Percentiles rank a stretch among this genome's conserved stretches.
phyloP scores from a whole-genome alignment of 176 grass and related monocot genomes.

The Cymbopogon citratus region DNA sequence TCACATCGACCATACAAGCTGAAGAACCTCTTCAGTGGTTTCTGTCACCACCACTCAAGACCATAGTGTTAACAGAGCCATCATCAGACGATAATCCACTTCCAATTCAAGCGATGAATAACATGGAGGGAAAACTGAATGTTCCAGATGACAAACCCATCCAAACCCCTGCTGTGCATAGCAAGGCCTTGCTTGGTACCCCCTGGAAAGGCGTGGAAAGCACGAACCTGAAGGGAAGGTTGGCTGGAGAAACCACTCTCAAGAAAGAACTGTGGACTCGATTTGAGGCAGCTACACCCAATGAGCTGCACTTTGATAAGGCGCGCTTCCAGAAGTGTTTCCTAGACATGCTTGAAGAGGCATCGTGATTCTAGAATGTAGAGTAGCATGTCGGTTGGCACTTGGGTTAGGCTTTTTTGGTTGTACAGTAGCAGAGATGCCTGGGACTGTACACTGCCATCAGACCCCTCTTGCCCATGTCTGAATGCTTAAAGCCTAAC shows the following conservation, averaged over 20 bases:
- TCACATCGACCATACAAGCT: constrained; percentile 18
- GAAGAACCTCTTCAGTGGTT: constrained; percentile 80
- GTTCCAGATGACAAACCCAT: constrained; percentile 39
- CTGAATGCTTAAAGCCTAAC: neutral
- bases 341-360: constrained; percentile 84
- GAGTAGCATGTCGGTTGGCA: neutral
- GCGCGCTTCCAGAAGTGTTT: constrained; percentile 65
- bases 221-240: constrained; percentile 58
- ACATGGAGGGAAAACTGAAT: constrained; percentile 15
- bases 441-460: neutral
- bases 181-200: constrained; percentile 37
- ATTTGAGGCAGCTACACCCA: constrained; percentile 64
- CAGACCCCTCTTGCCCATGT: neutral
- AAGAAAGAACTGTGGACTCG: constrained; percentile 90
- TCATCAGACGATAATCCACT: constrained; percentile 50
- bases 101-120: constrained; percentile 9
- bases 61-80: constrained; percentile 58
- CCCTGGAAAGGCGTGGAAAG: constrained; percentile 62
- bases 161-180: constrained; percentile 34
- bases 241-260: constrained; percentile 75
- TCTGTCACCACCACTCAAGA: constrained; percentile 82
- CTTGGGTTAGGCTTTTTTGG: neutral
- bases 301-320: constrained; percentile 47
- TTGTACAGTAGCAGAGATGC: neutral
- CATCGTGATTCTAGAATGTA: constrained; percentile 26